These are phyloP conservation scores for Heliocybe sulcata DNA, from an alignment of 1,284 basidiomycete genomes.

Conservation along the genomic window DNA sequence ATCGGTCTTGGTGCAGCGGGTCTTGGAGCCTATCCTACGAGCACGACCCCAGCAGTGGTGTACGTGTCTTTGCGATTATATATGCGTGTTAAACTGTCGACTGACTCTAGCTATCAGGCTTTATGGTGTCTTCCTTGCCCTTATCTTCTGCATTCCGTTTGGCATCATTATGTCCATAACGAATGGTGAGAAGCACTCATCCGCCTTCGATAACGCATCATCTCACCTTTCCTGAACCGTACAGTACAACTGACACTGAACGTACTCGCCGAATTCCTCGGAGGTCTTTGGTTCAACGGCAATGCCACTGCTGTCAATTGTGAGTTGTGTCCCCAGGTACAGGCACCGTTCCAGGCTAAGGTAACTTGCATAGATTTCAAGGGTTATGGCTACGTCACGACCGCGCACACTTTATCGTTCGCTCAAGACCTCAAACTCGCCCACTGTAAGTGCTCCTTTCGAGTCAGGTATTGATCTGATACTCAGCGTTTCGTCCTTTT, in stretches of 20 bases:
- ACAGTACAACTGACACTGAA: conserved; percentile 25
- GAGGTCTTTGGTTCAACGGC: conserved; percentile 30
- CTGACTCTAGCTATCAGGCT: conserved; percentile 9
- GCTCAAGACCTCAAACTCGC: conserved; percentile 14
- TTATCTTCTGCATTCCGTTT: conserved; percentile 29
- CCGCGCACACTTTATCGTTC: conserved; percentile 6
- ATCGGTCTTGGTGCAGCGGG: conserved; percentile 16
- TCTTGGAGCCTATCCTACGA: conserved; percentile 18
- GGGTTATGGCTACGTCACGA: conserved; percentile 29
- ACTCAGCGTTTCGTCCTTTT: no score
- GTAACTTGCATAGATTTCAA: conserved; percentile 25
- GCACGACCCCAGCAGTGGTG: conserved; percentile 20
- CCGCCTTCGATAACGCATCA: neutral
- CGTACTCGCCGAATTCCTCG: conserved; percentile 32
- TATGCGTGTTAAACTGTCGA: neutral
- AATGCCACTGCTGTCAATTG: conserved; percentile 32
- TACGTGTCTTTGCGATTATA: neutral
- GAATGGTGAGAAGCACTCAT: conserved; percentile 15
- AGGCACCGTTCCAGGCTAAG: neutral
- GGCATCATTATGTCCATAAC: conserved; percentile 34
- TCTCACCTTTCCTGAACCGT: neutral
- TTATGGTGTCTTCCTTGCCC: conserved; percentile 20
- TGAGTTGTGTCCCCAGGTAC: neutral
- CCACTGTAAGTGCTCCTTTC: conserved; percentile 13
- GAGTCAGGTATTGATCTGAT: no score